Percentiles rank a stretch among this genome's conserved stretches.
phyloP scores from a whole-genome alignment of 2,329 filamentous ascomycete species.

The Decorospora gaudefroyi region DNA sequence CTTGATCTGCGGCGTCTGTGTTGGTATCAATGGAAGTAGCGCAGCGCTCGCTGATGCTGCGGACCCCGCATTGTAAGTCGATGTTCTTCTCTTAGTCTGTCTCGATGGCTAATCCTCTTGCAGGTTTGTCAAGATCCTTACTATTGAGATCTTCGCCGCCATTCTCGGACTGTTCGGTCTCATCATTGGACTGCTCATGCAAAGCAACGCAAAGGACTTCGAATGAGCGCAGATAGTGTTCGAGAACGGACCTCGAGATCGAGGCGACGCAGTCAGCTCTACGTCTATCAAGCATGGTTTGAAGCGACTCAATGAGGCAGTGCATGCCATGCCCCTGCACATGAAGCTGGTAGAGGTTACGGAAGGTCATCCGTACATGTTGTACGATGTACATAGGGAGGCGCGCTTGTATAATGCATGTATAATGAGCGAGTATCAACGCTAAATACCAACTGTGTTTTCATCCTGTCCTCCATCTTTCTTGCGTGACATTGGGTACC shows the following conservation, averaged over 20 bases:
- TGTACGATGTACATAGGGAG: slow-evolving; percentile 42
- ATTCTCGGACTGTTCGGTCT: slow-evolving; percentile 95
- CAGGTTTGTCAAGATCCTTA: slow-evolving; percentile 97
- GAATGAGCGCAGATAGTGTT: slow-evolving; percentile 28
- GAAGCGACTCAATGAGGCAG: slow-evolving; percentile 6
- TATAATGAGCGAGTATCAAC: slow-evolving; percentile 42
- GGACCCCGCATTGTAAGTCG: slow-evolving; percentile 79
- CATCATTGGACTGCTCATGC: slow-evolving; percentile 89
- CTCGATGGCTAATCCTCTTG: slow-evolving; percentile 11
- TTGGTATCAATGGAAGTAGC: slow-evolving; percentile 97
- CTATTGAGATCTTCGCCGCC: slow-evolving; percentile 99
- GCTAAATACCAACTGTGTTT: slow-evolving; percentile 32
- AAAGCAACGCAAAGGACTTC: slow-evolving; percentile 81
- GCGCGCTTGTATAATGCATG: slow-evolving; percentile 46
- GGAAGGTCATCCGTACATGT: slow-evolving; percentile 11
- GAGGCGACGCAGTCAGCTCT: too few species aligned
- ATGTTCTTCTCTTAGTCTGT: neutral
- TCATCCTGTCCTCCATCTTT: neutral
- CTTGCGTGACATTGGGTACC: slow-evolving; percentile 1
- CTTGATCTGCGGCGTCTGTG: slow-evolving; percentile 90
- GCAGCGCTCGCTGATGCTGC: slow-evolving; percentile 95
- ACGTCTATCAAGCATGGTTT: too few species aligned
- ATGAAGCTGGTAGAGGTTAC: slow-evolving; percentile 11
- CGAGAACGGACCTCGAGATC: too few species aligned
- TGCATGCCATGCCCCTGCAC: slow-evolving; percentile 19